phyloP scores from a whole-genome alignment of 257 asterid genomes.

The Fraxinus americana region DNA sequence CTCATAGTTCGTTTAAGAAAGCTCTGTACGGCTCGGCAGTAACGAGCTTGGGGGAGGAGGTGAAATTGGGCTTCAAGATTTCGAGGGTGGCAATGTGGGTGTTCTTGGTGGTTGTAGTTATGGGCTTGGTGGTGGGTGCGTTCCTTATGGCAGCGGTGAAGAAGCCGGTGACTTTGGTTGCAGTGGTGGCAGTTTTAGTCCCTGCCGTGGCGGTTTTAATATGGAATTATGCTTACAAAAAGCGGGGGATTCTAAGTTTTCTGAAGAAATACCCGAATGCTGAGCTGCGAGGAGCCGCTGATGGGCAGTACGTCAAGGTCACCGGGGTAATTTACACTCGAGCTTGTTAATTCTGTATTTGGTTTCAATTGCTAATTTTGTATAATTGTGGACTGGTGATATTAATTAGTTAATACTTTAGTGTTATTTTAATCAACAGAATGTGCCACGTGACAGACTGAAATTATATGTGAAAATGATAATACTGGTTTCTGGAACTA shows the following conservation, averaged over 20 bases:
- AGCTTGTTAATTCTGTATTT: background rate
- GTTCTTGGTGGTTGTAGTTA: conserved; percentile 64
- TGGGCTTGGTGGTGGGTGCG: conserved; percentile 88
- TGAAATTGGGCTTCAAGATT: conserved; percentile 71
- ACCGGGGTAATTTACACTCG: conserved; percentile 80
- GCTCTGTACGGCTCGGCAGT: conserved; percentile 73
- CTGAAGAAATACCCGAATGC: conserved; percentile 64
- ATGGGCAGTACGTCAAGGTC: conserved; percentile 96
- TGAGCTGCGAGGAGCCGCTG: conserved; percentile 87
- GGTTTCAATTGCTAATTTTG: background rate
- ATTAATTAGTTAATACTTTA: conserved; percentile 11
- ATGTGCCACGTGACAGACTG: no score
- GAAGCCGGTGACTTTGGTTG: conserved; percentile 64
- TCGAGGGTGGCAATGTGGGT: conserved; percentile 89
- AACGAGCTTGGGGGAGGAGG: conserved; percentile 57
- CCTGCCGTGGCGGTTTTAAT: conserved; percentile 40
- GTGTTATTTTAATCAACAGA: background rate
- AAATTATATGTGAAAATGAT: background rate
- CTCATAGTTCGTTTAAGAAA: conserved; percentile 50
- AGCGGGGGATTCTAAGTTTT: conserved; percentile 56
- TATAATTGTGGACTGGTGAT: background rate
- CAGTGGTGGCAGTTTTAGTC: conserved; percentile 50
- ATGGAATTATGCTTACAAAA: conserved; percentile 68
- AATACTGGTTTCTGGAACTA: background rate
- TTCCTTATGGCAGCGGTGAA: conserved; percentile 82